Base-by-base conservation (phyloP, 805 yeast species). In the Candida suzukii region DNA sequence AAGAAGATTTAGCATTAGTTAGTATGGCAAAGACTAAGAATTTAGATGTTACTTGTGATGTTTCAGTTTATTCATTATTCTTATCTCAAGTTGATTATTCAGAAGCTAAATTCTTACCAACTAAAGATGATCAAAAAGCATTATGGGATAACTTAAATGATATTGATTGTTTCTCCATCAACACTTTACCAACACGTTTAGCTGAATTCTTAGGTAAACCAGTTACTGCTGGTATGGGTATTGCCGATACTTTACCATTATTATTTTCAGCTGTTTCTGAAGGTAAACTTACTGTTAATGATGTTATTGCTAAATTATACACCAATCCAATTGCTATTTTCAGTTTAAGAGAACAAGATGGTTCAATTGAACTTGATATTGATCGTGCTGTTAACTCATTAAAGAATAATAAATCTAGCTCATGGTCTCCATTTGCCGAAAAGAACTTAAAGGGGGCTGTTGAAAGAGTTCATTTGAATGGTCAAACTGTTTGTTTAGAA, bases 91-190 rank as follows among this genome's bases (percentile, higher is more conserved):
- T 78, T 30, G 85, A 80, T 39, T 81, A 81, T 54, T 80, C 85
- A 38, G 78, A 78, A 51, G 83, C 88, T 51, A 57, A 64, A 20
- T 80, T 80, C 71, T 70, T 88, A 61, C 96, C 96, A 49, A 73
- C 91, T 18, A 72, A 73, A 57, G 84, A 76, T 49, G 96, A 87
- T 57, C 95, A 86, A 66, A 73, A 70, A 20, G 84, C 82, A 40
- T 72, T 91, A 52, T 90, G 97, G 97, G 78, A 70, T 36, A 74
- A 77, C 58, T 63, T 91, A 50, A 73, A 67, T 25, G 68, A 73
- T 35, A 74, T 91, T 58, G 98, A 91, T 66, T 84, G 88, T 50
- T 86, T 91, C 72, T 80, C 95, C 18, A 70, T 90, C 50, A 97
- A 97, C 49, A 71, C 74, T 32, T 60, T 84, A 47, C 96, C 96